phyloP scores from a whole-genome alignment of 345 rosid species.

The Murraya koenigii region DNA sequence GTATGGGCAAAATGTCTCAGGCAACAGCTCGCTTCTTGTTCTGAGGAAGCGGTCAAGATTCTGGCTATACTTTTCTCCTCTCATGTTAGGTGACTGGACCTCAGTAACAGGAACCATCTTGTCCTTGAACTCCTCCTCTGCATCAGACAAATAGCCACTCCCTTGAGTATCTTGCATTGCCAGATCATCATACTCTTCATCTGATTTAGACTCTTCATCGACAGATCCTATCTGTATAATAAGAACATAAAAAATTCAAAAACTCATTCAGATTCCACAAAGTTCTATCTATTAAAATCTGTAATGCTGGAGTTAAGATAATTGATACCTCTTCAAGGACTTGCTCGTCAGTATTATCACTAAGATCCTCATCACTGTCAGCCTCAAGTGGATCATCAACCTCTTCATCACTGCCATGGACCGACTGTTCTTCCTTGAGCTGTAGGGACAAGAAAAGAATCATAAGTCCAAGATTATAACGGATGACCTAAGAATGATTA shows the following conservation, averaged over 20 bases:
- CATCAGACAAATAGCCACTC: slow-evolving; percentile 67
- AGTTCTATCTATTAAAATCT: background rate
- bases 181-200: slow-evolving; percentile 96
- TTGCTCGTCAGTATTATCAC: slow-evolving; percentile 50
- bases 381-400: slow-evolving; percentile 76
- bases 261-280: background rate
- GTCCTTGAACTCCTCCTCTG: slow-evolving; percentile 44
- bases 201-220: slow-evolving; percentile 92
- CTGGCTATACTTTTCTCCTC: slow-evolving; percentile 49
- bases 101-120: slow-evolving; percentile 17
- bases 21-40: slow-evolving; percentile 41
- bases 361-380: slow-evolving; percentile 87
- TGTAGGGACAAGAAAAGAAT: slow-evolving; percentile 22
- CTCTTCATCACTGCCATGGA: slow-evolving; percentile 96
- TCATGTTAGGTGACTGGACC: slow-evolving; percentile 3
- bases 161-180: slow-evolving; percentile 71
- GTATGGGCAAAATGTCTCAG: slow-evolving; percentile 51
- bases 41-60: slow-evolving; percentile 58
- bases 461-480: slow-evolving; percentile 1
- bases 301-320: background rate
- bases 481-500: background rate
- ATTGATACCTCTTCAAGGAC: slow-evolving; percentile 69
- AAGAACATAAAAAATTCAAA: background rate
- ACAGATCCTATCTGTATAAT: slow-evolving; percentile 82
- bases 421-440: slow-evolving; percentile 92